Conservation (phyloP, 495 filamentous ascomycete species). For the Penicillium dipodomyicola region DNA sequence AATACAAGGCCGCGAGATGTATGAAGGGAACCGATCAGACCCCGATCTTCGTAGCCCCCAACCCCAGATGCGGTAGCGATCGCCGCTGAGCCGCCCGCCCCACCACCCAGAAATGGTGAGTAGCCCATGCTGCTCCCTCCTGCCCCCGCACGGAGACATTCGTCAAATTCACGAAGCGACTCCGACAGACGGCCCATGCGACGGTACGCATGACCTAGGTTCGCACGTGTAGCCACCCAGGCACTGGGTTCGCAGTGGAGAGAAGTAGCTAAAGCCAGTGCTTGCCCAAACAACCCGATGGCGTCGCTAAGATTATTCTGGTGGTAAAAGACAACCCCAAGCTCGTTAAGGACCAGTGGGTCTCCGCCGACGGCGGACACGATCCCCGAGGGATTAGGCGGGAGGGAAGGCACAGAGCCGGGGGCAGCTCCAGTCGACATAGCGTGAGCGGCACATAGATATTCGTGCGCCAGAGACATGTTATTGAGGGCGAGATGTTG, state of each 20-base stretch:
- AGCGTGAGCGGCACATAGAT: slow-evolving; percentile 80
- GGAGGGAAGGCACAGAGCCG: slow-evolving; percentile 28
- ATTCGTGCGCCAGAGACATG: slow-evolving; percentile 92
- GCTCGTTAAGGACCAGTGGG: slow-evolving; percentile 89
- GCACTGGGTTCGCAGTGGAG: slow-evolving; percentile 78
- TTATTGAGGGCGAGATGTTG: slow-evolving; percentile 96
- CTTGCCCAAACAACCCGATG: slow-evolving; percentile 66
- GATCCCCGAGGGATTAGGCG: slow-evolving; percentile 52
- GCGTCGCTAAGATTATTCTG: slow-evolving; percentile 76
- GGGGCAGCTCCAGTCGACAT: slow-evolving; percentile 59
- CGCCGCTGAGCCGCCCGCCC: slow-evolving; percentile 33
- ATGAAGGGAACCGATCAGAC: slow-evolving; percentile 45
- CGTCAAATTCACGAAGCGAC: slow-evolving; percentile 74
- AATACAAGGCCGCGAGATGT: slow-evolving; percentile 62
- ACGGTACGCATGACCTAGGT: slow-evolving; percentile 83
- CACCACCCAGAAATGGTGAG: slow-evolving; percentile 41
- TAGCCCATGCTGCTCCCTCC: slow-evolving; percentile 60
- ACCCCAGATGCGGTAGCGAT: slow-evolving; percentile 39
- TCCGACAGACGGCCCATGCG: slow-evolving; percentile 66
- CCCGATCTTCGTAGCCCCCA: slow-evolving; percentile 48
- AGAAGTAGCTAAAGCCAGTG: slow-evolving; percentile 71
- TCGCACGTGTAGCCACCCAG: slow-evolving; percentile 84
- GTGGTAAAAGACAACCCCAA: slow-evolving; percentile 92
- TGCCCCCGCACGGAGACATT: slow-evolving; percentile 74
- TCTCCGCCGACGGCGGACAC: slow-evolving; percentile 53